These are phyloP conservation scores for Fusarium annulatum DNA, from an alignment of 2,329 filamentous ascomycete genomes.

Conservation along the genomic window DNA sequence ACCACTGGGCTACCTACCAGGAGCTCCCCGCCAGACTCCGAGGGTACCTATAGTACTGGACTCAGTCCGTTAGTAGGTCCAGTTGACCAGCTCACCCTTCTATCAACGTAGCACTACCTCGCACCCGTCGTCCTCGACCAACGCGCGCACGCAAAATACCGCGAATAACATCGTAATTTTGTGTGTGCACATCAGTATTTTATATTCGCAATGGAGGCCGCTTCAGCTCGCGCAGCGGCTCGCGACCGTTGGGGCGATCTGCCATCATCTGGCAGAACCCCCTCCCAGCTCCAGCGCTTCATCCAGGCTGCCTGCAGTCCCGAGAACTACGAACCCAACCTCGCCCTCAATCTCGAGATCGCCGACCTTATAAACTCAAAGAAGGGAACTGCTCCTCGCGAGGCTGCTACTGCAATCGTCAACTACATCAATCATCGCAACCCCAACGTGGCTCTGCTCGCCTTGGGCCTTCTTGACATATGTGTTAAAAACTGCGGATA, in stretches of 20 bases:
- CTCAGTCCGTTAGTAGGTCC: not conserved
- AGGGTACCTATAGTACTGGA: not conserved
- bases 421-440: constrained; percentile 97
- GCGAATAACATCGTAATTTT: constrained; percentile 1
- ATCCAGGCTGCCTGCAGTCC: constrained; percentile 97
- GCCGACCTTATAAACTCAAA: constrained; percentile 96
- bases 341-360: constrained; percentile 96
- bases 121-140: not conserved
- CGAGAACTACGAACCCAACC: constrained; percentile 97
- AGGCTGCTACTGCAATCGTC: constrained; percentile 93
- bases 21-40: constrained; percentile 23
- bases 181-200: not conserved
- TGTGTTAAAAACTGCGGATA: constrained; percentile 99
- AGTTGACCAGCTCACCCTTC: constrained; percentile 33
- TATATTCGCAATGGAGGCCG: constrained; percentile 79
- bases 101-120: constrained; percentile 9
- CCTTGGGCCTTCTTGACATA: constrained; percentile 93
- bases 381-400: constrained; percentile 93
- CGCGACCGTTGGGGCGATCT: constrained; percentile 90
- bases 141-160: constrained; percentile 15
- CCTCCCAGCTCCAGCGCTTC: constrained; percentile 92
- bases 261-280: constrained; percentile 73
- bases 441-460: constrained; percentile 91
- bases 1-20: not conserved
- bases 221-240: constrained; percentile 93